A percentile compares a stretch with the other conserved stretches of the same genome.
Evolutionary conservation across 2,329 filamentous ascomycete species (phyloP).

Genomic region (Fusarium sp.): DNA sequence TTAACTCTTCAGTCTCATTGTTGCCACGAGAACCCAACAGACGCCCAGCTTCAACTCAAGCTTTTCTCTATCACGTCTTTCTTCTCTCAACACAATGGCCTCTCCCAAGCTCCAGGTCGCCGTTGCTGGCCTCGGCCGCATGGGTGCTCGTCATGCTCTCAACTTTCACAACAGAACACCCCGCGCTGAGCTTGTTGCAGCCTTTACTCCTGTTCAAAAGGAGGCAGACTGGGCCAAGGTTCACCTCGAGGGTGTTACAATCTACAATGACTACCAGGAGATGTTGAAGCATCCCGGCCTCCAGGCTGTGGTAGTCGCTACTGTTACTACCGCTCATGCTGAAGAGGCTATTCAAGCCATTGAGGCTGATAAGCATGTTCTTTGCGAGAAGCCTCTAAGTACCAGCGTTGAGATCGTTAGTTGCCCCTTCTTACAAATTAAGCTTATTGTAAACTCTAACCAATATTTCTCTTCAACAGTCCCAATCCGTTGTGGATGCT

Average conservation of each 20-base stretch:
- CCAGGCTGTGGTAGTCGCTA: constrained; percentile 41
- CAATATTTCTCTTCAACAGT: constrained; percentile 50
- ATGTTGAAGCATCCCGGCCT: constrained; percentile 43
- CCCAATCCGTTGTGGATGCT: constrained; percentile 67
- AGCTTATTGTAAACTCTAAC: neutral
- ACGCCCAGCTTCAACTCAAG: neutral
- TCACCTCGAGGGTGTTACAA: constrained; percentile 36
- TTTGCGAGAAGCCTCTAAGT: constrained; percentile 42
- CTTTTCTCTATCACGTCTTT: neutral
- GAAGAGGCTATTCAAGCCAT: constrained; percentile 43
- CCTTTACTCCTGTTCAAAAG: constrained; percentile 39
- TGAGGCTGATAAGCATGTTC: constrained; percentile 41
- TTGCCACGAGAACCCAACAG: neutral
- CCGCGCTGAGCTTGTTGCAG: constrained; percentile 40
- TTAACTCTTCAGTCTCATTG: neutral
- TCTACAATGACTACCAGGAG: constrained; percentile 41
- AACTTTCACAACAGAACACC: constrained; percentile 42
- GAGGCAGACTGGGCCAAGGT: constrained; percentile 39
- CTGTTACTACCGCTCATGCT: constrained; percentile 40
- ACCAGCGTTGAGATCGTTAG: constrained; percentile 62
- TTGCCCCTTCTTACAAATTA: neutral
- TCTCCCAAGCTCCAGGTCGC: constrained; percentile 40
- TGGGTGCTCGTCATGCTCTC: constrained; percentile 43
- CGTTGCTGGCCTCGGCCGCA: constrained; percentile 40
- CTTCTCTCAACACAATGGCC: constrained; percentile 22